phyloP scores from a whole-genome alignment of 768 basidiomycete genomes.

The Boletus rex-veris region DNA sequence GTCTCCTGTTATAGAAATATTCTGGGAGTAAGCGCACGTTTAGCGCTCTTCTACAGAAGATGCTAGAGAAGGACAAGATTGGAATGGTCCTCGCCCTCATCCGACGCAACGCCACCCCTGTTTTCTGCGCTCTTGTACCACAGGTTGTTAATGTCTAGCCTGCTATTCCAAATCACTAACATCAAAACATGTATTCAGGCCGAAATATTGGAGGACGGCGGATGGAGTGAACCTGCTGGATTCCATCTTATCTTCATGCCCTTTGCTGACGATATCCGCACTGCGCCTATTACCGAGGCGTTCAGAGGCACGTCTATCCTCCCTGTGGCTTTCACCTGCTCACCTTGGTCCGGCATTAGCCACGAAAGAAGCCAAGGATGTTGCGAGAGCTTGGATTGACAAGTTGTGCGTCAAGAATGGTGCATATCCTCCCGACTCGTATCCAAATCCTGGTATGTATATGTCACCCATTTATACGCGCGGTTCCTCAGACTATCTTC shows the following conservation, averaged over 20 bases:
- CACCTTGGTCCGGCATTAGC: conserved; percentile 42
- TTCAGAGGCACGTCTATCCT: conserved; percentile 49
- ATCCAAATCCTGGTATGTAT: conserved; percentile 82
- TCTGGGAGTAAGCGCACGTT: conserved; percentile 93
- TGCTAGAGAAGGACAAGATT: conserved; percentile 77
- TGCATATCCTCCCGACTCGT: conserved; percentile 82
- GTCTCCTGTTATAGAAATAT: conserved; percentile 48
- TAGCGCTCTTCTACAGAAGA: conserved; percentile 77
- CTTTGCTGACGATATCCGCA: conserved; percentile 90
- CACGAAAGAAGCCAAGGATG: conserved; percentile 59
- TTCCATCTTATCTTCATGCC: conserved; percentile 93
- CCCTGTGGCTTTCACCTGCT: neutral
- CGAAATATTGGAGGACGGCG: conserved; percentile 65
- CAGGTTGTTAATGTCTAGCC: conserved; percentile 50
- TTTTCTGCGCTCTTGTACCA: conserved; percentile 82
- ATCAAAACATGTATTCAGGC: conserved; percentile 39
- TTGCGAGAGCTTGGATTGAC: conserved; percentile 70
- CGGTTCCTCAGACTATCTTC: neutral
- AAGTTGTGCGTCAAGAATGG: conserved; percentile 78
- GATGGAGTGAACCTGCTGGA: conserved; percentile 82
- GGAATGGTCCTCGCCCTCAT: conserved; percentile 71
- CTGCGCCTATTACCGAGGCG: conserved; percentile 64
- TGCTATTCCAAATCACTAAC: neutral
- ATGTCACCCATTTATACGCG: neutral
- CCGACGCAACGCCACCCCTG: conserved; percentile 68